These are phyloP conservation scores for Forsythia suspensa DNA, from an alignment of 257 asterid genomes.

Conservation along the genomic window DNA sequence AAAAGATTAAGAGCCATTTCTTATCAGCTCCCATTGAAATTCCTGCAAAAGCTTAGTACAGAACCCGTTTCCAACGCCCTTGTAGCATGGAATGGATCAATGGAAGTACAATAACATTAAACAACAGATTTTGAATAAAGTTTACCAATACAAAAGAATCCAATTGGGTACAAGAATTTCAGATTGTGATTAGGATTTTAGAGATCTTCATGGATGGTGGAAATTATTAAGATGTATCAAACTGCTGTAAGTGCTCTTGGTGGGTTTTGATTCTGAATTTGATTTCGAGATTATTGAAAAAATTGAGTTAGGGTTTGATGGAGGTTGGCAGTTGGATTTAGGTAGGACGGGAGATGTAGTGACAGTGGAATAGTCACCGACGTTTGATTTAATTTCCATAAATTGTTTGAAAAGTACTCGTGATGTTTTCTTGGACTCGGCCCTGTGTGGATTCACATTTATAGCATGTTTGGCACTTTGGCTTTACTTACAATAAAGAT, in stretches of 20 bases:
- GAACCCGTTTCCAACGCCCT: background rate
- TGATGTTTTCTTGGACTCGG: too few species aligned
- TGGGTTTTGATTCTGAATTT: slow-evolving; percentile 1
- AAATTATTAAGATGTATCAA: slow-evolving; percentile 11
- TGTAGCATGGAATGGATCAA: slow-evolving; percentile 20
- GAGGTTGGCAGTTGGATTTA: slow-evolving; percentile 30
- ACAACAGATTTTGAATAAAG: background rate
- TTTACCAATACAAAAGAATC: background rate
- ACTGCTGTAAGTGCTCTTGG: background rate
- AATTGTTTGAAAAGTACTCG: too few species aligned
- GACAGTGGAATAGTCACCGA: background rate
- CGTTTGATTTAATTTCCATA: too few species aligned
- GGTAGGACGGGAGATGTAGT: slow-evolving; percentile 15
- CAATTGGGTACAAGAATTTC: slow-evolving; percentile 11
- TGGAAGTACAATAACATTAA: background rate
- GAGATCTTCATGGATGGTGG: slow-evolving; percentile 18
- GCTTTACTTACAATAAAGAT: too few species aligned
- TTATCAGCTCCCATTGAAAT: slow-evolving; percentile 77
- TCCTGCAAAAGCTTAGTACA: background rate
- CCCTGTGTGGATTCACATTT: too few species aligned
- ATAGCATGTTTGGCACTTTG: too few species aligned
- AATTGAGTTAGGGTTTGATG: slow-evolving; percentile 38
- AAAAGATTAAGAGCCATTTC: slow-evolving; percentile 93
- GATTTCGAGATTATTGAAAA: slow-evolving; percentile 1
- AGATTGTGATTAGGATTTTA: background rate